A percentile compares a stretch with the other conserved stretches of the same genome.
phyloP scores from a whole-genome alignment of 139 green algal species.

The Haematococcus lacustris region DNA sequence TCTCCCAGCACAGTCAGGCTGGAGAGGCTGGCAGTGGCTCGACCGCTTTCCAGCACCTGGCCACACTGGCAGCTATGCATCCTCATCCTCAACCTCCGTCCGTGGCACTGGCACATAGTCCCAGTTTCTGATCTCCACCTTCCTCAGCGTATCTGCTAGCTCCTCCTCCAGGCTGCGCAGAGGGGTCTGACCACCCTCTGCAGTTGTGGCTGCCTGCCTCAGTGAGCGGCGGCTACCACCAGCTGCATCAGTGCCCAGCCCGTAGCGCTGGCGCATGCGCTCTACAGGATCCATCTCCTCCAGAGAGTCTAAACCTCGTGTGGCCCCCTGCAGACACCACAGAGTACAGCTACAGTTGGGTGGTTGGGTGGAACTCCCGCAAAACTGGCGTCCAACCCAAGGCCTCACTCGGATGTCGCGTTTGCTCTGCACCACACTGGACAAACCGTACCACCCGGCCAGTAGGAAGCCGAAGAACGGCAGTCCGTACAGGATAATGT shows the following conservation, averaged over 20 bases:
- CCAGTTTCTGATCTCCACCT: conserved; percentile 26
- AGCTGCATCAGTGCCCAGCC: no score
- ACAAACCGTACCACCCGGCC: conserved; percentile 52
- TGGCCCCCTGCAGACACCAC: conserved; percentile 21
- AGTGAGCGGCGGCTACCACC: no score
- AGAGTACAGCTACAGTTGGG: no score
- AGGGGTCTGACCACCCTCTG: background rate
- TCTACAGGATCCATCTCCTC: conserved; percentile 40
- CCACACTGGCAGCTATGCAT: no score
- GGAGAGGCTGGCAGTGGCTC: no score
- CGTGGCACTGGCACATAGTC: conserved; percentile 21
- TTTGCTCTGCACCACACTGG: conserved; percentile 57
- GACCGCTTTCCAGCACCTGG: no score
- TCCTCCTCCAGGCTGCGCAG: conserved; percentile 23
- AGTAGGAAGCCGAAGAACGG: conserved; percentile 72
- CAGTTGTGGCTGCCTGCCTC: no score
- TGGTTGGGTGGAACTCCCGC: no score
- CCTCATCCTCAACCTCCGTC: conserved; percentile 10
- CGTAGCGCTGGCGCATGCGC: conserved; percentile 27
- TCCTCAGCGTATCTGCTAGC: conserved; percentile 14
- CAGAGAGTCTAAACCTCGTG: conserved; percentile 21
- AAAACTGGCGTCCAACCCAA: no score
- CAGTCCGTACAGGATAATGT: conserved; percentile 40
- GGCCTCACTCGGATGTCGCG: conserved; percentile 6
- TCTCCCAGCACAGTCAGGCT: no score